A percentile compares a stretch with the other conserved stretches of the same genome.
Conservation (phyloP, 75 land plant genomes). For the Cunninghamia lanceolata region DNA sequence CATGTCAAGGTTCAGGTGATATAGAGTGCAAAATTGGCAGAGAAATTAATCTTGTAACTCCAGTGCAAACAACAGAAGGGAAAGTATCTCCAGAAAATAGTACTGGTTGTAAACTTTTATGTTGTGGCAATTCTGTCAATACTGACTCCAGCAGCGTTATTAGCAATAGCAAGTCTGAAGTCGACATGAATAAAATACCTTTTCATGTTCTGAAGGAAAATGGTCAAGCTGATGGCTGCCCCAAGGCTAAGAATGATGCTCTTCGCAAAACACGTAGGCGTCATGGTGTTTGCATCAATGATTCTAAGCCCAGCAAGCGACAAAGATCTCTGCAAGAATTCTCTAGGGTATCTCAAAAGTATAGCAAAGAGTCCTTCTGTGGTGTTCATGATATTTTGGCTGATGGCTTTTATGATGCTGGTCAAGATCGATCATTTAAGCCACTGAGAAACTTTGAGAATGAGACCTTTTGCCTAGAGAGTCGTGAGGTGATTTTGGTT, state of each 20-base stretch:
- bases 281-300: conserved; percentile 51
- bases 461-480: conserved; percentile 41
- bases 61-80: background rate
- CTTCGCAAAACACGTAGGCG: conserved; percentile 45
- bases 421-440: conserved; percentile 80
- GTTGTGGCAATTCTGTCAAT: background rate
- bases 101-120: conserved; percentile 11
- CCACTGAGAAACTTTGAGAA: conserved; percentile 52
- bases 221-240: conserved; percentile 14
- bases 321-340: conserved; percentile 30
- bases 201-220: background rate
- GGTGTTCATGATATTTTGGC: conserved; percentile 60
- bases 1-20: background rate
- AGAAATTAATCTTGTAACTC: background rate
- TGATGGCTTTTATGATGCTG: conserved; percentile 98
- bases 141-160: background rate
- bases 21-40: background rate
- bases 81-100: background rate
- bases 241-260: conserved; percentile 16
- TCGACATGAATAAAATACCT: background rate
- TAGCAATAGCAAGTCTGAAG: background rate
- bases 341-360: conserved; percentile 55
- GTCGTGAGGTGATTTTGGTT: conserved; percentile 88
- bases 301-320: conserved; percentile 75
- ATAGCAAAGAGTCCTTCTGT: conserved; percentile 60